These are phyloP conservation scores for Morella rubra DNA, from an alignment of 306 rosid genomes.

Conservation along the genomic window DNA sequence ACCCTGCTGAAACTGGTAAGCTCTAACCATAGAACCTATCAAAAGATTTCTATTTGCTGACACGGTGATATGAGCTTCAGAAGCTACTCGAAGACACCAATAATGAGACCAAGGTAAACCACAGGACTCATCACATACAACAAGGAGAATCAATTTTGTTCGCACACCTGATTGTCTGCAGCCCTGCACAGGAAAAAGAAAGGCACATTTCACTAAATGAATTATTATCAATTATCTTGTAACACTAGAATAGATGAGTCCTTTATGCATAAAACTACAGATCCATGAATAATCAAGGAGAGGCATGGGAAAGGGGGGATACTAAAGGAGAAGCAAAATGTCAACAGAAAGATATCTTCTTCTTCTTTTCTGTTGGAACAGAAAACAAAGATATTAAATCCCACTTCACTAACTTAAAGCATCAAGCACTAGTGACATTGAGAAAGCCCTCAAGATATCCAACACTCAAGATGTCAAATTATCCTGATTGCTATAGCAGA, in stretches of 20 bases:
- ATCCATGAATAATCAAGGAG: background rate
- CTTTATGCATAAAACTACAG: background rate
- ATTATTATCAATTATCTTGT: constrained; percentile 10
- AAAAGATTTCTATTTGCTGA: background rate
- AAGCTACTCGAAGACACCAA: background rate
- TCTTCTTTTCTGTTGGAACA: too few relatives aligned
- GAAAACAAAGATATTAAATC: background rate
- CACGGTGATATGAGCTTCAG: background rate
- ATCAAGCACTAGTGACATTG: background rate
- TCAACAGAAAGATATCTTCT: background rate
- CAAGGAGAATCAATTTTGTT: constrained; percentile 7
- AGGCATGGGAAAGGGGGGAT: background rate
- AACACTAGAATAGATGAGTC: background rate
- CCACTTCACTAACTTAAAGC: too few relatives aligned
- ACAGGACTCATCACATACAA: background rate
- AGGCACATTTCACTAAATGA: constrained; percentile 26
- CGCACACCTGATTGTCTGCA: constrained; percentile 83
- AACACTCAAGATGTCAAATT: background rate
- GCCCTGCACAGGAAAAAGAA: constrained; percentile 70
- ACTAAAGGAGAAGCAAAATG: background rate
- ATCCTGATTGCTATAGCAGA: background rate
- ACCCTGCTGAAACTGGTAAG: background rate
- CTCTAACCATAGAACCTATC: background rate
- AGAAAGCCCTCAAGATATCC: background rate
- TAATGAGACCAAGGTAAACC: background rate